Evolutionary conservation across 495 filamentous ascomycete genomes (phyloP).

Genomic region (Usnea hakonensis): DNA sequence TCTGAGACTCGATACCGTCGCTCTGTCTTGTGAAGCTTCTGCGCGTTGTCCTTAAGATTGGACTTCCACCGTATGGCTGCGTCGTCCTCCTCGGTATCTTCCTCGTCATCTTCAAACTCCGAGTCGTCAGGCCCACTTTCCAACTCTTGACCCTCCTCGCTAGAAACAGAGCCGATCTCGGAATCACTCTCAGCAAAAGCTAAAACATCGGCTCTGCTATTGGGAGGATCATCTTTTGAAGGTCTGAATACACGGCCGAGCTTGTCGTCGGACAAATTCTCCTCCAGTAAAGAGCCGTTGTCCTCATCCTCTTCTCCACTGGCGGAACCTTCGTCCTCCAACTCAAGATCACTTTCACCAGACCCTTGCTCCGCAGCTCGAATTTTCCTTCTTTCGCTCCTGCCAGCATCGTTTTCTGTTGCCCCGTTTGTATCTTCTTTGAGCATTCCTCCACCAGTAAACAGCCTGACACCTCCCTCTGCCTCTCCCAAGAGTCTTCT

Average conservation of each 20-base stretch:
- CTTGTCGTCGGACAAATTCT: constrained; percentile 43
- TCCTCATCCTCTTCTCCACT: constrained; percentile 54
- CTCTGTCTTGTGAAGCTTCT: constrained; percentile 57
- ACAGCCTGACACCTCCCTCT: constrained; percentile 72
- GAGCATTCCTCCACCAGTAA: constrained; percentile 66
- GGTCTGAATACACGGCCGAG: constrained; percentile 48
- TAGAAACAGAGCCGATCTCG: constrained; percentile 85
- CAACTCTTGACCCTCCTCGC: constrained; percentile 51
- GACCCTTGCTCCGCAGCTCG: constrained; percentile 55
- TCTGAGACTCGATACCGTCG: constrained; percentile 67
- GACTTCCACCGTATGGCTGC: constrained; percentile 73
- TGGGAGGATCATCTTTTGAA: constrained; percentile 33
- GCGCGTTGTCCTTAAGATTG: constrained; percentile 71
- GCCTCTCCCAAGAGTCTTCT: constrained; percentile 74
- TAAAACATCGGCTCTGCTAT: constrained; percentile 47
- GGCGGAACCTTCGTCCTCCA: constrained; percentile 54
- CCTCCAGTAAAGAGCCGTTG: constrained; percentile 31
- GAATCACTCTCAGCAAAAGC: constrained; percentile 96
- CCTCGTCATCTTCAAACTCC: constrained; percentile 39
- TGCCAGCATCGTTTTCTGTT: constrained; percentile 55
- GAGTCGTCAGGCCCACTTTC: constrained; percentile 50
- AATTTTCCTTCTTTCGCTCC: constrained; percentile 61
- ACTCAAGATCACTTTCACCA: constrained; percentile 42
- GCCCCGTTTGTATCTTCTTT: constrained; percentile 45
- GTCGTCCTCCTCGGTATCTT: constrained; percentile 55